These are phyloP conservation scores for Aspergillus mulundensis DNA, from an alignment of 495 filamentous ascomycete genomes.

Conservation along the genomic window DNA sequence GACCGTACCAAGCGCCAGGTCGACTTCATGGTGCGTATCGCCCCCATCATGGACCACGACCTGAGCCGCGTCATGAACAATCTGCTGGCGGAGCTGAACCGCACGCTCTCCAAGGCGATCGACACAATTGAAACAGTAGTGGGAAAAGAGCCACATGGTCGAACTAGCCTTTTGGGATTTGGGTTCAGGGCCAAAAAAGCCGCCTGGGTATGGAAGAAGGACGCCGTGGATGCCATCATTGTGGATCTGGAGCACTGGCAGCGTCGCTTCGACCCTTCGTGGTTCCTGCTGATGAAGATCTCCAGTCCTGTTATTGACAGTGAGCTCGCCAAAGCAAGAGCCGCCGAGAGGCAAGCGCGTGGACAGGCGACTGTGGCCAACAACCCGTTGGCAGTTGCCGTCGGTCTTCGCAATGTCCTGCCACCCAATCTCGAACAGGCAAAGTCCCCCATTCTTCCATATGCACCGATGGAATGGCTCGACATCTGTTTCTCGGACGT, in stretches of 20 bases:
- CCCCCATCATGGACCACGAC: neutral
- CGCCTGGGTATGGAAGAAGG: neutral
- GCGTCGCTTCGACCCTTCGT: slow-evolving; percentile 2
- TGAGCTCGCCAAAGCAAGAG: neutral
- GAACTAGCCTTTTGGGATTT: neutral
- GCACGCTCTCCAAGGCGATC: neutral
- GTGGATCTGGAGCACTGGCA: slow-evolving; percentile 3
- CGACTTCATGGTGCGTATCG: neutral
- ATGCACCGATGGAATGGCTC: neutral
- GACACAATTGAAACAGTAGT: neutral
- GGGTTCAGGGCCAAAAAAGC: neutral
- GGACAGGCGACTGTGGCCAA: neutral
- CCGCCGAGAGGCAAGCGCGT: neutral
- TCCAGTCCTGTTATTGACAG: neutral
- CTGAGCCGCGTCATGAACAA: neutral
- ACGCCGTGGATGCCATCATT: neutral
- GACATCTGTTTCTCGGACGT: neutral
- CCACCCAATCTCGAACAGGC: neutral
- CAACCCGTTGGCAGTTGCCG: neutral
- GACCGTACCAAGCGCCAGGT: neutral
- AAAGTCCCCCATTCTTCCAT: neutral
- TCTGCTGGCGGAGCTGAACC: neutral
- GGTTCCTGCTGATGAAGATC: slow-evolving; percentile 1
- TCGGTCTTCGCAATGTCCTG: neutral
- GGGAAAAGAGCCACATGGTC: neutral